phyloP scores from a whole-genome alignment of 768 basidiomycete species.

The Paxillus rubicundulus region DNA sequence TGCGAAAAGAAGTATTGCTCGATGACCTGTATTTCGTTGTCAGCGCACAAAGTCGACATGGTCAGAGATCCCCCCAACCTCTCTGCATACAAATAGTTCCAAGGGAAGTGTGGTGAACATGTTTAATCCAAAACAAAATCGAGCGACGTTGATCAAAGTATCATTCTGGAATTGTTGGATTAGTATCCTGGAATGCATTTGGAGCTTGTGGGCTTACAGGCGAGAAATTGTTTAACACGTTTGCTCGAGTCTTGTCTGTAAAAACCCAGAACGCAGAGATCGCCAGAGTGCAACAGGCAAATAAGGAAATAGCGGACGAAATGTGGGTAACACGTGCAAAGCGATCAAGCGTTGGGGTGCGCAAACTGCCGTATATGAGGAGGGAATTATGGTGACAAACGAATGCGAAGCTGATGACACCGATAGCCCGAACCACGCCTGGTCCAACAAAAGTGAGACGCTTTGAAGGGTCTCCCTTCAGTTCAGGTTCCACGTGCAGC shows the following conservation, averaged over 20 bases:
- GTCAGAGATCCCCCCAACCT: slow-evolving; percentile 45
- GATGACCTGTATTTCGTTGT: slow-evolving; percentile 58
- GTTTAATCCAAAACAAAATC: slow-evolving; percentile 91
- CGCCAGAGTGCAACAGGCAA: slow-evolving; percentile 83
- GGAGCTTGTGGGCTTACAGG: slow-evolving; percentile 40
- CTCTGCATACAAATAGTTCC: slow-evolving; percentile 95
- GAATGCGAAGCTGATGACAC: slow-evolving; percentile 95
- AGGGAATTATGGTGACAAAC: slow-evolving; percentile 98
- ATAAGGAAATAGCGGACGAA: slow-evolving; percentile 79
- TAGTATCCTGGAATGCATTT: slow-evolving; percentile 1
- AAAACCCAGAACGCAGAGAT: slow-evolving; percentile 85
- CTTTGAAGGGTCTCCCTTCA: slow-evolving; percentile 74
- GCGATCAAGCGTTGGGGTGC: slow-evolving; percentile 90
- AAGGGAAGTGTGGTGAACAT: slow-evolving; percentile 98
- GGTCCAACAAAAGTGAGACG: slow-evolving; percentile 74
- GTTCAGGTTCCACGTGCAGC: slow-evolving; percentile 64
- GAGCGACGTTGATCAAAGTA: slow-evolving; percentile 90
- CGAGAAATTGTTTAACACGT: slow-evolving; percentile 94
- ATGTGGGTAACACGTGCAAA: slow-evolving; percentile 92
- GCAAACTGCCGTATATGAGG: slow-evolving; percentile 90
- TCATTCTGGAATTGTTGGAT: slow-evolving; percentile 52
- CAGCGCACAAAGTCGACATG: not conserved
- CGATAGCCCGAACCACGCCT: slow-evolving; percentile 91
- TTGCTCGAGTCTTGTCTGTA: slow-evolving; percentile 91
- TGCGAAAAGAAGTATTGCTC: slow-evolving; percentile 96